phyloP scores from a whole-genome alignment of 108 stramenopile genomes.

The Cylindrotheca fusiformis region DNA sequence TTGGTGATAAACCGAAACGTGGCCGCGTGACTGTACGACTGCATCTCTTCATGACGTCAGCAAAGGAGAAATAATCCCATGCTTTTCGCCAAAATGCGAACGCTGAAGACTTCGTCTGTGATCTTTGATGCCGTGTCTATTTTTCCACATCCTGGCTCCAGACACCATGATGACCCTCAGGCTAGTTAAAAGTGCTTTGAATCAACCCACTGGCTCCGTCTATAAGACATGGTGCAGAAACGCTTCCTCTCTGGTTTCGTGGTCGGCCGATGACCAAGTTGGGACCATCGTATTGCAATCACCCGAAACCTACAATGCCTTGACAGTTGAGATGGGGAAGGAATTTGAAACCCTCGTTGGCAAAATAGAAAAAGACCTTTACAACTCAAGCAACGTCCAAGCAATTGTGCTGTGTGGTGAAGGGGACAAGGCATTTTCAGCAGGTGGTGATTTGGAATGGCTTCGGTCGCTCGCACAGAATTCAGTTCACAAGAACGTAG shows the following conservation, averaged over 20 bases:
- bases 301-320: conserved; percentile 62
- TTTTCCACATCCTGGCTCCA: too few relatives aligned
- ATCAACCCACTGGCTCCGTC: too few relatives aligned
- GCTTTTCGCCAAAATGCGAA: too few relatives aligned
- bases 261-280: conserved; percentile 24
- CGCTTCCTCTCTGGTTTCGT: conserved; percentile 41
- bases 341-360: conserved; percentile 45
- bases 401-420: conserved; percentile 61
- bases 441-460: conserved; percentile 76
- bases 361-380: conserved; percentile 23
- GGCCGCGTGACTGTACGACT: too few relatives aligned
- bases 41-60: too few relatives aligned
- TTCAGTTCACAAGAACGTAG: conserved; percentile 55
- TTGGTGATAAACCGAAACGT: too few relatives aligned
- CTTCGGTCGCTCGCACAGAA: conserved; percentile 39
- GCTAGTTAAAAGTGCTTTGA: too few relatives aligned
- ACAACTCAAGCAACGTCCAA: conserved; percentile 27
- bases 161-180: too few relatives aligned
- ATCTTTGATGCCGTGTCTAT: too few relatives aligned
- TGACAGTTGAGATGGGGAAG: conserved; percentile 74
- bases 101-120: too few relatives aligned
- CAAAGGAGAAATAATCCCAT: too few relatives aligned
- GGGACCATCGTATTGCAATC: conserved; percentile 55
- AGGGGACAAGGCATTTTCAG: conserved; percentile 66
- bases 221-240: too few relatives aligned